phyloP scores from a whole-genome alignment of 495 filamentous ascomycete genomes.

The Neurospora sp. region DNA sequence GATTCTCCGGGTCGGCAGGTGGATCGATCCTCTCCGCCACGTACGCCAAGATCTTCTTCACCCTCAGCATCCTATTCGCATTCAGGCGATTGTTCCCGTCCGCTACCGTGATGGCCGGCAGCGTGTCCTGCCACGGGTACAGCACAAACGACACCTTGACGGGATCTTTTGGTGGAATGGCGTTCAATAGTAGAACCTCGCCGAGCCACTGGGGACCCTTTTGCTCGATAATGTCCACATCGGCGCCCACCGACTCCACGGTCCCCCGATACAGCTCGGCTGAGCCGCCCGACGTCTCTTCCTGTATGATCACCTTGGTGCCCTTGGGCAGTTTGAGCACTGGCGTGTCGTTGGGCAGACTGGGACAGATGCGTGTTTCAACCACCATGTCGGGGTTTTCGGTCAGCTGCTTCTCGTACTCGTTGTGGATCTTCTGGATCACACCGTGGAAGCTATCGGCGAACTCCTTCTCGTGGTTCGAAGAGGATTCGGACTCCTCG shows the following conservation, averaged over 20 bases:
- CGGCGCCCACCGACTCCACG: constrained; percentile 62
- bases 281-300: constrained; percentile 85
- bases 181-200: constrained; percentile 80
- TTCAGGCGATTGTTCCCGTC: constrained; percentile 81
- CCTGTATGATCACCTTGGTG: constrained; percentile 87
- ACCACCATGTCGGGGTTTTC: constrained; percentile 45
- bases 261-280: constrained; percentile 87
- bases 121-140: constrained; percentile 66
- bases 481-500: constrained; percentile 52
- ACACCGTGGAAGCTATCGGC: constrained; percentile 77
- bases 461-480: constrained; percentile 74
- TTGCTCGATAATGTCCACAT: constrained; percentile 76
- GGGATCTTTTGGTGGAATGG: constrained; percentile 78
- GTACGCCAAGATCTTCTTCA: constrained; percentile 90
- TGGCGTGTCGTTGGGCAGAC: constrained; percentile 74
- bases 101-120: constrained; percentile 58
- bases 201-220: constrained; percentile 84
- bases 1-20: constrained; percentile 31
- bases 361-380: constrained; percentile 62
- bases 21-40: constrained; percentile 85
- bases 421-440: constrained; percentile 64
- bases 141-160: constrained; percentile 88
- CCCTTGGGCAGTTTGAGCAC: constrained; percentile 65
- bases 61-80: constrained; percentile 90
- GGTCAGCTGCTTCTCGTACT: constrained; percentile 59